Percentiles rank a stretch among this genome's conserved stretches.
Conservation (phyloP, 108 stramenopile genomes). For the Skeletonema marinoi region DNA sequence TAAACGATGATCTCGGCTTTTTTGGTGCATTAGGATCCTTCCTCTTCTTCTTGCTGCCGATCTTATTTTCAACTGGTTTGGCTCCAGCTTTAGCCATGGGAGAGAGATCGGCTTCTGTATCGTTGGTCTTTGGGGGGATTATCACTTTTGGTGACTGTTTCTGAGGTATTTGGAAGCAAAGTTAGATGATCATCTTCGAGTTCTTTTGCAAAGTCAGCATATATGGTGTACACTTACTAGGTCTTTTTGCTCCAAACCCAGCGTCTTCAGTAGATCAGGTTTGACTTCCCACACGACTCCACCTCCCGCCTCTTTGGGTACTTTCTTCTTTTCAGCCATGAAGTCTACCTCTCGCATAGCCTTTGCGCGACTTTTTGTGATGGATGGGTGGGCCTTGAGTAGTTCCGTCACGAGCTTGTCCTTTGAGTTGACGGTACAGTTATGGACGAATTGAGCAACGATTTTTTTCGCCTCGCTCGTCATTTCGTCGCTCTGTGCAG, state of each 20-base stretch:
- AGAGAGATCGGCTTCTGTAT: constrained; percentile 13
- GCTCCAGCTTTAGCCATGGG: constrained; percentile 41
- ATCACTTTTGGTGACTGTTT: constrained; percentile 19
- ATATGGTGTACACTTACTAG: constrained; percentile 24
- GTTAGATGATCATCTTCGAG: neutral
- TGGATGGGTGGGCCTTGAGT: constrained; percentile 45
- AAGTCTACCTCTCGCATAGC: constrained; percentile 76
- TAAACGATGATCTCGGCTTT: constrained; percentile 10
- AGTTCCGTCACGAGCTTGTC: constrained; percentile 80
- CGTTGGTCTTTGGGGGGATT: neutral
- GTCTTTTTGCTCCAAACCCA: constrained; percentile 51
- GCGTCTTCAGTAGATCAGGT: constrained; percentile 52
- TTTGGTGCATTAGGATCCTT: constrained; percentile 55
- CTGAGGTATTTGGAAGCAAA: constrained; percentile 1
- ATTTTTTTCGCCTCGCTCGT: constrained; percentile 52
- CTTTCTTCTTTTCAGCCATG: constrained; percentile 71
- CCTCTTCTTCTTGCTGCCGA: constrained; percentile 21
- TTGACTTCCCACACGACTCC: constrained; percentile 87
- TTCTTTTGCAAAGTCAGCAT: neutral
- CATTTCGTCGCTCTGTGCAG: constrained; percentile 36
- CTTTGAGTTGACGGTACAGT: constrained; percentile 67
- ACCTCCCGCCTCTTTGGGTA: constrained; percentile 38
- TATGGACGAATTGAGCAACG: constrained; percentile 72
- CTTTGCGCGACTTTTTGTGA: constrained; percentile 68
- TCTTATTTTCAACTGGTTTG: neutral